Percentiles rank a stretch among this genome's conserved stretches.
phyloP scores from a whole-genome alignment of 495 filamentous ascomycete genomes.

The Amorphotheca resinae region DNA sequence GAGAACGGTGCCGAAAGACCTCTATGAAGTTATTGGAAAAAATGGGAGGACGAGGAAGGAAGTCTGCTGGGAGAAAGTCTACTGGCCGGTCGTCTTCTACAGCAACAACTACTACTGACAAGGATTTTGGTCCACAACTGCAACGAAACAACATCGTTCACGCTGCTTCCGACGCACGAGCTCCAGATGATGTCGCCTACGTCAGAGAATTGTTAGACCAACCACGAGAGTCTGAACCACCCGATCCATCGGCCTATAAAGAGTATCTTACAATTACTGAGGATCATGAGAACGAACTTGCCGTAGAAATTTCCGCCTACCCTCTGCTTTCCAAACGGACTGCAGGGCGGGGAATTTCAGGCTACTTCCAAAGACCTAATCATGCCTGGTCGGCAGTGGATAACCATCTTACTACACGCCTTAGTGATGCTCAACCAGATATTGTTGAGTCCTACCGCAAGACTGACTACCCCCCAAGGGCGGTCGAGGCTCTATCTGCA shows the following conservation, averaged over 20 bases:
- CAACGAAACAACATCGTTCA: slow-evolving; percentile 5
- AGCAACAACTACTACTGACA: slow-evolving; percentile 1
- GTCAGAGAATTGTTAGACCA: slow-evolving; percentile 7
- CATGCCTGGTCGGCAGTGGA: slow-evolving; percentile 4
- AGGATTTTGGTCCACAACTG: slow-evolving; percentile 3
- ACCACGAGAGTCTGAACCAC: slow-evolving; percentile 3
- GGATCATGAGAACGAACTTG: slow-evolving; percentile 4
- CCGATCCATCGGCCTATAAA: neutral
- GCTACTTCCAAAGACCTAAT: slow-evolving; percentile 5
- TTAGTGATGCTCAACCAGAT: slow-evolving; percentile 5
- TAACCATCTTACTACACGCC: slow-evolving; percentile 1
- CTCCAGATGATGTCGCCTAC: neutral
- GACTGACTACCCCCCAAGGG: slow-evolving; percentile 2
- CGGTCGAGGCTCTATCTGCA: slow-evolving; percentile 4
- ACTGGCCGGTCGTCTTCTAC: neutral
- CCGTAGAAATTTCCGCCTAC: neutral
- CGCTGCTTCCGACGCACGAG: neutral
- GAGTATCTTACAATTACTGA: slow-evolving; percentile 2
- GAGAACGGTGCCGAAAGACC: no score
- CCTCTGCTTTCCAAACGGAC: slow-evolving; percentile 5
- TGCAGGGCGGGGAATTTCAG: neutral
- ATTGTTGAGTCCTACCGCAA: slow-evolving; percentile 8
- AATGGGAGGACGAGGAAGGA: slow-evolving; percentile 6
- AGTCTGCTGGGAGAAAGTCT: slow-evolving; percentile 5
- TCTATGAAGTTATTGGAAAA: no score